These are phyloP conservation scores for Vigna nakashimae DNA, from an alignment of 306 rosid species.

Conservation along the genomic window DNA sequence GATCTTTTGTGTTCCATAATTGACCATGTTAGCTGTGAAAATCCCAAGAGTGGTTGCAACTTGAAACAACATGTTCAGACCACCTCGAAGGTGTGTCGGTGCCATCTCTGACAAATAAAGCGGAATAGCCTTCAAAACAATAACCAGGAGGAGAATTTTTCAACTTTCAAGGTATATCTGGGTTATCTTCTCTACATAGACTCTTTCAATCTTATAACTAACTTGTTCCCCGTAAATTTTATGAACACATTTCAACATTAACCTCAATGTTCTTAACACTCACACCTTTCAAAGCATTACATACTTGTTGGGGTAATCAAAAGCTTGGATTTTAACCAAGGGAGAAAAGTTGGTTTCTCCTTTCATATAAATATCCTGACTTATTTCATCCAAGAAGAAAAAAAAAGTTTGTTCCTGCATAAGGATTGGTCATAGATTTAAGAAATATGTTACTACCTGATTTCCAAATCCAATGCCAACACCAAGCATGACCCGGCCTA, in stretches of 20 bases:
- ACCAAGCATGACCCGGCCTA: constrained; percentile 93
- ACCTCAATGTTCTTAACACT: not conserved
- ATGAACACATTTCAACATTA: not conserved
- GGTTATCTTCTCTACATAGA: constrained; percentile 36
- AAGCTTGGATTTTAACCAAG: constrained; percentile 13
- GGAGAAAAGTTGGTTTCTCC: not conserved
- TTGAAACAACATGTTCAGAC: constrained; percentile 93
- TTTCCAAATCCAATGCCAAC: constrained; percentile 95
- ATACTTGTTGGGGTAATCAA: constrained; percentile 20
- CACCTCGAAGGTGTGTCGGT: constrained; percentile 92
- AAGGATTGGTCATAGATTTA: constrained; percentile 9
- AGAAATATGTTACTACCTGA: constrained; percentile 62
- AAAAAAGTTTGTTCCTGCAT: not conserved
- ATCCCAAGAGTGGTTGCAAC: constrained; percentile 89
- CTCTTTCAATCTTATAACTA: constrained; percentile 39
- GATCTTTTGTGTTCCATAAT: constrained; percentile 81
- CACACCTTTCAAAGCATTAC: not conserved
- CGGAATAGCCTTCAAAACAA: constrained; percentile 82
- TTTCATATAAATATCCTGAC: not conserved
- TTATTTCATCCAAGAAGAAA: constrained; percentile 4
- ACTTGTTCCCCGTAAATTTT: constrained; percentile 25
- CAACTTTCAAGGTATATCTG: constrained; percentile 32
- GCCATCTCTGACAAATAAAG: constrained; percentile 96
- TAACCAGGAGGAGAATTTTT: constrained; percentile 31
- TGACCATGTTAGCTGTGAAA: constrained; percentile 89